Percentiles rank a stretch among this genome's conserved stretches.
Conservation (phyloP, 805 yeast genomes). For the Ogataea trehaloabstinens region DNA sequence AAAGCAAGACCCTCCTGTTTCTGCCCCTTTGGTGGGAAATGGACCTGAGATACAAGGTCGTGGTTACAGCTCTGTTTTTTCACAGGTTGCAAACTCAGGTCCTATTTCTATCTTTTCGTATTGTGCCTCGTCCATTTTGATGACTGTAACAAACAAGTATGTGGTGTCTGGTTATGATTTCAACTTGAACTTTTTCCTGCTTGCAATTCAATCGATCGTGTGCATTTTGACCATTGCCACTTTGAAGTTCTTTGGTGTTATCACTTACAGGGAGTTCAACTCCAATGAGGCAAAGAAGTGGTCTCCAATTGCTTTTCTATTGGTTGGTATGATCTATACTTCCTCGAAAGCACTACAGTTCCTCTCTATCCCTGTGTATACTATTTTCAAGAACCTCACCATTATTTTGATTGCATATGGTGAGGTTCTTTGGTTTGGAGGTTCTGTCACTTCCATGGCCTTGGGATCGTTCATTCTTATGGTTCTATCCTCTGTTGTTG, state of each 20-base stretch:
- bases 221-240: slow-evolving; percentile 71
- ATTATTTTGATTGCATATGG: slow-evolving; percentile 97
- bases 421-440: slow-evolving; percentile 97
- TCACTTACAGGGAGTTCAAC: slow-evolving; percentile 85
- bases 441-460: slow-evolving; percentile 85
- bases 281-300: slow-evolving; percentile 89
- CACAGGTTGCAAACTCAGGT: slow-evolving; percentile 47
- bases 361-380: slow-evolving; percentile 92
- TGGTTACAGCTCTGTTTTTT: slow-evolving; percentile 17
- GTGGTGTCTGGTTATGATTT: slow-evolving; percentile 75
- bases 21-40: slow-evolving; percentile 11
- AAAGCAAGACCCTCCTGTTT: slow-evolving; percentile 26
- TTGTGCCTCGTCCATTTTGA: slow-evolving; percentile 91
- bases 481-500: slow-evolving; percentile 95
- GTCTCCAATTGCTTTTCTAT: slow-evolving; percentile 87
- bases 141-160: slow-evolving; percentile 97
- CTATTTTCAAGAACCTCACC: slow-evolving; percentile 96
- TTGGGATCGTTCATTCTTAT: slow-evolving; percentile 83
- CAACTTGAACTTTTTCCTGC: slow-evolving; percentile 80
- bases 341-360: slow-evolving; percentile 91
- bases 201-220: slow-evolving; percentile 85
- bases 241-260: slow-evolving; percentile 71
- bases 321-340: slow-evolving; percentile 94
- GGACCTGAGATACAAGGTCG: slow-evolving; percentile 17
- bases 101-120: slow-evolving; percentile 75